These are phyloP conservation scores for Wickerhamiella slavikovae DNA, from an alignment of 805 yeast species.

Conservation along the genomic window DNA sequence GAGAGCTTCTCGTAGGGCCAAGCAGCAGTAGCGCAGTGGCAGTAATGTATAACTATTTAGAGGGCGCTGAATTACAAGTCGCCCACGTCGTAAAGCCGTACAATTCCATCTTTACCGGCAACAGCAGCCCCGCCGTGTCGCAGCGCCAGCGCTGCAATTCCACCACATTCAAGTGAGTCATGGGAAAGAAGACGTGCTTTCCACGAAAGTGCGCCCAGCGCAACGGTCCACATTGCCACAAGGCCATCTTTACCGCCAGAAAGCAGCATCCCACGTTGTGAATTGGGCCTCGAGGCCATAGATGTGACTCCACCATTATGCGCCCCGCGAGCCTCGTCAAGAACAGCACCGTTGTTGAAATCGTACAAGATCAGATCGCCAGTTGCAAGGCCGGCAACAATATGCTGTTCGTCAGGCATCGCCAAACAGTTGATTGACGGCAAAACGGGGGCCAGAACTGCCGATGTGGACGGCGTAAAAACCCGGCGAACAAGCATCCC, in stretches of 20 bases:
- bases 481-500: conserved; percentile 6
- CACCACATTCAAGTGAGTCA: conserved; percentile 10
- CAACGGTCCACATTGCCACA: conserved; percentile 12
- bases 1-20: conserved; percentile 12
- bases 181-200: conserved; percentile 11
- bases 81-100: conserved; percentile 8
- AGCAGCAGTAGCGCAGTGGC: conserved; percentile 4
- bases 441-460: conserved; percentile 1
- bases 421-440: conserved; percentile 5
- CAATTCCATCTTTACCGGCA: conserved; percentile 12
- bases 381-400: conserved; percentile 4
- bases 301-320: conserved; percentile 9
- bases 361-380: conserved; percentile 10
- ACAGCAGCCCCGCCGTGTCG: conserved; percentile 2
- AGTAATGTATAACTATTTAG: neutral
- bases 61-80: neutral
- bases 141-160: conserved; percentile 7
- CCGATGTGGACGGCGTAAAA: conserved; percentile 2
- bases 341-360: conserved; percentile 7
- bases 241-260: conserved; percentile 13
- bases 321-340: conserved; percentile 10
- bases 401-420: conserved; percentile 4
- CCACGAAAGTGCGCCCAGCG: conserved; percentile 9
- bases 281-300: conserved; percentile 2
- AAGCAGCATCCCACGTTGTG: conserved; percentile 2